Conservation (phyloP, 305 asterid species). For the Fraxinus baroniana region DNA sequence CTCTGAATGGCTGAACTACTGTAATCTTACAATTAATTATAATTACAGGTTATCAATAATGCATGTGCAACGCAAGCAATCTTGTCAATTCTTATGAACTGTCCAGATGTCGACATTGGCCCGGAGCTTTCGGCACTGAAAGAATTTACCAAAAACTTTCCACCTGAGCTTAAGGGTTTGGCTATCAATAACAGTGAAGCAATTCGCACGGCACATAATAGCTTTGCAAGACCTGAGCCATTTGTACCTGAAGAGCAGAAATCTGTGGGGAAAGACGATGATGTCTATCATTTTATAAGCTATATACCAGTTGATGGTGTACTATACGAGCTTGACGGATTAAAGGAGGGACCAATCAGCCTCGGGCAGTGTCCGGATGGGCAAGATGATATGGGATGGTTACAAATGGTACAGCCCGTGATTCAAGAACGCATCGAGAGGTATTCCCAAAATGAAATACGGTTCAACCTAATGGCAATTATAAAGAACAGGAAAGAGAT, state of each 20-base stretch:
- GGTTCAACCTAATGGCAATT: slow-evolving; percentile 84
- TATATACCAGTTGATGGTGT: slow-evolving; percentile 88
- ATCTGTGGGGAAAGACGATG: slow-evolving; percentile 81
- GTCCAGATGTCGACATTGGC: slow-evolving; percentile 81
- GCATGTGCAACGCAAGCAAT: slow-evolving; percentile 99
- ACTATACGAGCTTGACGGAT: slow-evolving; percentile 93
- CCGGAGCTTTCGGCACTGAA: slow-evolving; percentile 73
- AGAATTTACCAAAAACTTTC: slow-evolving; percentile 90
- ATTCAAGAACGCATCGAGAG: slow-evolving; percentile 87
- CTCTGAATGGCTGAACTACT: neutral
- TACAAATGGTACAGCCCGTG: slow-evolving; percentile 71
- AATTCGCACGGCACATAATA: slow-evolving; percentile 89
- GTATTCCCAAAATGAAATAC: slow-evolving; percentile 76
- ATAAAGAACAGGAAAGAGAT: slow-evolving; percentile 86
- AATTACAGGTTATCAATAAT: slow-evolving; percentile 77
- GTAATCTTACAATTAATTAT: neutral
- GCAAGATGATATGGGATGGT: slow-evolving; percentile 67
- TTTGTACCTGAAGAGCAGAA: slow-evolving; percentile 85
- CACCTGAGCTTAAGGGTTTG: slow-evolving; percentile 88
- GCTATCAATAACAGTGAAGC: slow-evolving; percentile 94
- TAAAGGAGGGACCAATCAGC: slow-evolving; percentile 96
- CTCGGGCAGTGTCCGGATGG: slow-evolving; percentile 74
- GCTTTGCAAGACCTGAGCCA: slow-evolving; percentile 94
- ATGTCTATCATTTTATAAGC: slow-evolving; percentile 93
- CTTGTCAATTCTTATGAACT: slow-evolving; percentile 77